Conservation (phyloP, 2,329 filamentous ascomycete species). For the Colletotrichum sp. region DNA sequence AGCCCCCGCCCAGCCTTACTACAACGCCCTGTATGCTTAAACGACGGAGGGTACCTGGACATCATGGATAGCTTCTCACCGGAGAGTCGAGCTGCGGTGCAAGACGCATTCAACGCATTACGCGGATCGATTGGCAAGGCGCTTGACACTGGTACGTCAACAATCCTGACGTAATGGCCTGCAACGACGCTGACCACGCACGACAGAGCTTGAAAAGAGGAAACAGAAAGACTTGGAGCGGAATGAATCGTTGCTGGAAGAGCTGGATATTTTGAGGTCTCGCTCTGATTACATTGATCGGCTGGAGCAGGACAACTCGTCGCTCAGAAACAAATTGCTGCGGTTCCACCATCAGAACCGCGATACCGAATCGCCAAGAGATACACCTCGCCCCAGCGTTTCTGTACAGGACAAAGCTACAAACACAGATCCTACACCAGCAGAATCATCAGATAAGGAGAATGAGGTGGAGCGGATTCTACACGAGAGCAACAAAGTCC, state of each 20-base stretch:
- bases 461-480: background rate
- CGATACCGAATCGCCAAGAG: background rate
- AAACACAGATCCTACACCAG: background rate
- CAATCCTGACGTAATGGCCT: slow-evolving; percentile 21
- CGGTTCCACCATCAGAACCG: slow-evolving; percentile 26
- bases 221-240: slow-evolving; percentile 9
- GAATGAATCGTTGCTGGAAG: slow-evolving; percentile 21
- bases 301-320: slow-evolving; percentile 47
- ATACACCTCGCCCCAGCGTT: background rate
- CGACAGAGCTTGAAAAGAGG: slow-evolving; percentile 28
- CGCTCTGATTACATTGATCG: slow-evolving; percentile 34
- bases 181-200: slow-evolving; percentile 18
- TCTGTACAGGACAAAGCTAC: background rate
- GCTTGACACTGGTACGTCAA: slow-evolving; percentile 36
- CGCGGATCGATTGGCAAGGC: slow-evolving; percentile 45
- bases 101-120: slow-evolving; percentile 41
- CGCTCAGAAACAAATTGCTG: slow-evolving; percentile 41
- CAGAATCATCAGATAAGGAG: background rate
- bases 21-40: background rate
- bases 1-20: background rate
- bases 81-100: slow-evolving; percentile 41
- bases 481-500: slow-evolving; percentile 31
- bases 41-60: background rate
- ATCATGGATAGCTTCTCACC: slow-evolving; percentile 44
- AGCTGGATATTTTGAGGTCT: slow-evolving; percentile 37